Conservation (phyloP, 352 stramenopile genomes). For the Phytophthora capsici region DNA sequence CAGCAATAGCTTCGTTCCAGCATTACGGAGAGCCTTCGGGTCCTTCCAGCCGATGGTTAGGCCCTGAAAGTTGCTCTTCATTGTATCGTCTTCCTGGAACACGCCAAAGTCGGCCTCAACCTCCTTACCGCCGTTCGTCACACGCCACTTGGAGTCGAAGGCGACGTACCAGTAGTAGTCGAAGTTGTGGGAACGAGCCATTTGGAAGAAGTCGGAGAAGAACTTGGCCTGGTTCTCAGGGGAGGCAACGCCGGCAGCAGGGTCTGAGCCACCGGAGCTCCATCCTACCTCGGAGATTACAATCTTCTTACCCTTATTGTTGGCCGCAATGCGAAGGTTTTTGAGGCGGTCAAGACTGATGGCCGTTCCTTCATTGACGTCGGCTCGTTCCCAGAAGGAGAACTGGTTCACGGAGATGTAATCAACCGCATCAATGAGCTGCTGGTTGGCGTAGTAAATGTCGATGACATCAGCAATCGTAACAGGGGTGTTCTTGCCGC, state of each 20-base stretch:
- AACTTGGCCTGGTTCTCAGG: constrained; percentile 66
- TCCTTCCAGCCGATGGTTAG: constrained; percentile 46
- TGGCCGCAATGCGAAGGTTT: constrained; percentile 46
- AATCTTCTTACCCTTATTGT: constrained; percentile 58
- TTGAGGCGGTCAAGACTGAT: constrained; percentile 65
- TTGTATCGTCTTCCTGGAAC: constrained; percentile 49
- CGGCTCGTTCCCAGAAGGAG: constrained; percentile 68
- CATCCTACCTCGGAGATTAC: constrained; percentile 74
- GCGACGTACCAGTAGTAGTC: constrained; percentile 81
- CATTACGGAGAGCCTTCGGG: constrained; percentile 38
- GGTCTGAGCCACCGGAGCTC: constrained; percentile 51
- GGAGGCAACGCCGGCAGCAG: constrained; percentile 41
- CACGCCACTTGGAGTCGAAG: constrained; percentile 71
- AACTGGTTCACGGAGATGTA: constrained; percentile 83
- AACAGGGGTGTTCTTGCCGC: constrained; percentile 55
- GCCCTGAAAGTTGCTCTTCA: constrained; percentile 67
- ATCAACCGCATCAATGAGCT: constrained; percentile 69
- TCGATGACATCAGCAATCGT: constrained; percentile 79
- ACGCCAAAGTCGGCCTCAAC: constrained; percentile 78
- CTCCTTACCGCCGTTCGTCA: constrained; percentile 46
- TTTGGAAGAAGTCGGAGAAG: constrained; percentile 72
- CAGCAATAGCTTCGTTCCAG: constrained; percentile 33
- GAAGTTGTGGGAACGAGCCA: constrained; percentile 52
- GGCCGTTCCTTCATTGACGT: constrained; percentile 54
- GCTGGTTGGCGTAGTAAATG: constrained; percentile 65